These are phyloP conservation scores for Syzygium syzygioides DNA, from an alignment of 441 rosid species.

Conservation along the genomic window DNA sequence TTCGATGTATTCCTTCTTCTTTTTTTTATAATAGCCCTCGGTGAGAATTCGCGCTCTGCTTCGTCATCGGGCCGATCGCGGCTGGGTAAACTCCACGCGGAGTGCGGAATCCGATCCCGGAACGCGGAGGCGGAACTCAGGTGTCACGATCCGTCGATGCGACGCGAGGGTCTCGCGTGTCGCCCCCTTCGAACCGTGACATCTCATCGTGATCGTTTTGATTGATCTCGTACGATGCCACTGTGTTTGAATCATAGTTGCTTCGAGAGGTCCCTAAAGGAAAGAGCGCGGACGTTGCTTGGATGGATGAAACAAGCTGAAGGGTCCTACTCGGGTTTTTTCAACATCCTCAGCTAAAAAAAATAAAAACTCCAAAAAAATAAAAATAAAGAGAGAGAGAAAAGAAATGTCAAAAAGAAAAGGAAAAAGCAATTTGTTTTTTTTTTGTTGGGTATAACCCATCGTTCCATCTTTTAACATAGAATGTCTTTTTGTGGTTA, in stretches of 20 bases:
- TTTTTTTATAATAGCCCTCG: too few species aligned
- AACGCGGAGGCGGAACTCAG: neutral
- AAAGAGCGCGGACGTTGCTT: neutral
- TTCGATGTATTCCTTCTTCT: neutral
- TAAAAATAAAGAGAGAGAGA: neutral
- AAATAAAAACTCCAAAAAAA: too few species aligned
- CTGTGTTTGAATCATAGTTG: neutral
- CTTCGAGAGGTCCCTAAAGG: neutral
- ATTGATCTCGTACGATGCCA: neutral
- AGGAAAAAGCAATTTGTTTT: too few species aligned
- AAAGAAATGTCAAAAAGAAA: neutral
- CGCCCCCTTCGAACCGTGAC: neutral
- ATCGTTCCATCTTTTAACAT: too few species aligned
- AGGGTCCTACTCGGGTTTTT: neutral
- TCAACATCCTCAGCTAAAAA: neutral
- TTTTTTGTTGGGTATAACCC: neutral
- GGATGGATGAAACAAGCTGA: neutral
- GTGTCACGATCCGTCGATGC: neutral
- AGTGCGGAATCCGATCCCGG: neutral
- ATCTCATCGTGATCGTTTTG: neutral
- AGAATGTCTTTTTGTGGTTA: too few species aligned
- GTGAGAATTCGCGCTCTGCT: neutral
- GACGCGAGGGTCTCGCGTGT: neutral
- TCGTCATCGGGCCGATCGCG: neutral
- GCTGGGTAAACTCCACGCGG: neutral